Conservation (phyloP, 116 monocot species). For the Trichopus zeylanicus region DNA sequence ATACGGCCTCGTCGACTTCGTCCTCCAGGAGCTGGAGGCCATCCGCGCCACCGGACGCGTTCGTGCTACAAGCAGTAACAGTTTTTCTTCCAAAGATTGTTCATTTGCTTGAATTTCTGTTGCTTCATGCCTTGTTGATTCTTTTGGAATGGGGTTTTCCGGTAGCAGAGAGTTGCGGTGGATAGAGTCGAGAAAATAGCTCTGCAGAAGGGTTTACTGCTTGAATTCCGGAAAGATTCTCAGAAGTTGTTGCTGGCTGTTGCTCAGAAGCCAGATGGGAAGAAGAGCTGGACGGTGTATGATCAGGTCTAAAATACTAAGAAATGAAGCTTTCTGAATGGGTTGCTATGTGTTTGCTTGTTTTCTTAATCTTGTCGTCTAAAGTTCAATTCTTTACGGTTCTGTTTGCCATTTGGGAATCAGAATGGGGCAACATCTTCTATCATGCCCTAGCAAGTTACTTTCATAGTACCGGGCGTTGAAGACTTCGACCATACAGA, state of each 20-base stretch:
- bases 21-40: slow-evolving; percentile 43
- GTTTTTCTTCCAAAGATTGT: background rate
- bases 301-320: slow-evolving; percentile 86
- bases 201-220: slow-evolving; percentile 74
- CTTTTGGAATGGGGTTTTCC: slow-evolving; percentile 46
- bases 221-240: slow-evolving; percentile 91
- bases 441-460: slow-evolving; percentile 91
- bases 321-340: slow-evolving; percentile 33
- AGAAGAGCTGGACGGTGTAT: slow-evolving; percentile 95
- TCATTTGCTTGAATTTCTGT: background rate
- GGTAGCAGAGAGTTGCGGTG: slow-evolving; percentile 48
- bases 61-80: slow-evolving; percentile 29
- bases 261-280: slow-evolving; percentile 87
- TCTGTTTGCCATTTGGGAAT: slow-evolving; percentile 11
- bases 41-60: slow-evolving; percentile 24
- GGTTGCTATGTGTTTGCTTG: slow-evolving; percentile 27
- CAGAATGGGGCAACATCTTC: slow-evolving; percentile 86
- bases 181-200: slow-evolving; percentile 43
- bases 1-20: slow-evolving; percentile 37
- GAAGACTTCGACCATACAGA: slow-evolving; percentile 55
- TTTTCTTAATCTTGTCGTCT: slow-evolving; percentile 2
- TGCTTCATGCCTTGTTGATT: background rate
- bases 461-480: slow-evolving; percentile 73
- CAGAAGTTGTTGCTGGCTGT: slow-evolving; percentile 80
- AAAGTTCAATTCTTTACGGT: slow-evolving; percentile 6